Percentiles rank a stretch among this genome's conserved stretches.
Conservation (phyloP, 225 moss, liverwort and hornwort species). For the Thuidium tamariscinum region DNA sequence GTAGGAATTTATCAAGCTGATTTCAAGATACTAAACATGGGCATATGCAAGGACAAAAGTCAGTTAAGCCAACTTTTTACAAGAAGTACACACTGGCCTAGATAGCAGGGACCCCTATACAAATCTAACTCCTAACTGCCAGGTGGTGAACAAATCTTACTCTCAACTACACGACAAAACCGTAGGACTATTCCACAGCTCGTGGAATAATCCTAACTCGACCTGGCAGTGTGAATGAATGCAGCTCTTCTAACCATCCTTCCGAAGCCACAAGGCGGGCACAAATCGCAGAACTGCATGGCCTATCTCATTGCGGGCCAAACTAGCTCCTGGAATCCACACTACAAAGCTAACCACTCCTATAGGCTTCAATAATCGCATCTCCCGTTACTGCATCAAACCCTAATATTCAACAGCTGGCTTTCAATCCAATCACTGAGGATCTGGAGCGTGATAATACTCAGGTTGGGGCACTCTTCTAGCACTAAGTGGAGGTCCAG, state of each 20-base stretch:
- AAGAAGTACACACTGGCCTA: neutral
- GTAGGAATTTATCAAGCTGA: neutral
- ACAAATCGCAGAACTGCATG: neutral
- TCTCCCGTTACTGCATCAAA: neutral
- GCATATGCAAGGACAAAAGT: neutral
- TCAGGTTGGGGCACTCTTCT: constrained; percentile 31
- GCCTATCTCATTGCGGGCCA: neutral
- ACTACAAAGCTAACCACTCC: neutral
- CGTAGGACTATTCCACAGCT: neutral
- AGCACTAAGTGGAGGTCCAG: constrained; percentile 23
- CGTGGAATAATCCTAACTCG: neutral
- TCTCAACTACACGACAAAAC: neutral
- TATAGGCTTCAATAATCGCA: neutral
- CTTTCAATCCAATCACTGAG: constrained; percentile 3
- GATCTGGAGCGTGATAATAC: constrained; percentile 47
- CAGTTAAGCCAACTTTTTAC: neutral
- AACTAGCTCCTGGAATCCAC: neutral
- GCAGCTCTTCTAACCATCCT: neutral
- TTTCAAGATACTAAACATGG: neutral
- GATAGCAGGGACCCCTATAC: neutral
- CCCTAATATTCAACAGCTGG: neutral
- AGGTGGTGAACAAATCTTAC: neutral
- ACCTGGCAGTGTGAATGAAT: neutral
- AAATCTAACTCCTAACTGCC: neutral
- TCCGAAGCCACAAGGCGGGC: neutral